Base-by-base conservation (phyloP, 495 filamentous ascomycete species). In the Talaromyces wortmannii region DNA sequence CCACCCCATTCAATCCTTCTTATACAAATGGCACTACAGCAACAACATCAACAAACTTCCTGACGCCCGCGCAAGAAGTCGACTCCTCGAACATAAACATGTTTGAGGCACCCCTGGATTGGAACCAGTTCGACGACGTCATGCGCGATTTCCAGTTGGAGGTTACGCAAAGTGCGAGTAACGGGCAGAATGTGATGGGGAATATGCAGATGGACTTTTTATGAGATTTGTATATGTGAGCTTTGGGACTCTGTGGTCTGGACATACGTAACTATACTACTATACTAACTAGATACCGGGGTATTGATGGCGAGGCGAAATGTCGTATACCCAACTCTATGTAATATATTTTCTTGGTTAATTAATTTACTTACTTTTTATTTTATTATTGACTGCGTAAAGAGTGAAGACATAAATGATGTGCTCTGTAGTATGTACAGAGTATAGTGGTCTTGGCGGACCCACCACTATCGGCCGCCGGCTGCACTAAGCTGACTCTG, bases 81-180 rank as follows among this genome's bases (percentile, higher is more conserved):
- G 10, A 43, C 40, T 1, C 40, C n/a, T 43, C 40, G n/a, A 43
- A 43, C 40, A 43, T 32, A 16, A 55, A 55, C 7, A 16, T 46
- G 4, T 54, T 58, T 18, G 59, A 48, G 3, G 44, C 56, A 7
- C 58, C 59, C 6, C 57, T 72, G 23, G 67, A 62, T 45, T 74
- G 75, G 73, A 70, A 74, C 30, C 71, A 77, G 29, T 78, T 77
- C 72, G 75, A 78, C 47, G 67, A 74, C 29, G 76, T 79, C 31
- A 74, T 79, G 70, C 72, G 72, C 5, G 75, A 79, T 31, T 79
- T 77, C 54, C 70, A 79, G 46, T 66, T 67, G 59, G 72, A 76
- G 36, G 48, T 76, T 45, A 67, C 70, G 0, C 59, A 63, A 30
- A 62, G 63, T 23, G 23, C 23, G 23, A 23, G 23, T 31, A 16